Percentiles rank a stretch among this genome's conserved stretches.
Evolutionary conservation across 768 basidiomycete genomes (phyloP).

Genomic region (Pleurotus cornucopiae): DNA sequence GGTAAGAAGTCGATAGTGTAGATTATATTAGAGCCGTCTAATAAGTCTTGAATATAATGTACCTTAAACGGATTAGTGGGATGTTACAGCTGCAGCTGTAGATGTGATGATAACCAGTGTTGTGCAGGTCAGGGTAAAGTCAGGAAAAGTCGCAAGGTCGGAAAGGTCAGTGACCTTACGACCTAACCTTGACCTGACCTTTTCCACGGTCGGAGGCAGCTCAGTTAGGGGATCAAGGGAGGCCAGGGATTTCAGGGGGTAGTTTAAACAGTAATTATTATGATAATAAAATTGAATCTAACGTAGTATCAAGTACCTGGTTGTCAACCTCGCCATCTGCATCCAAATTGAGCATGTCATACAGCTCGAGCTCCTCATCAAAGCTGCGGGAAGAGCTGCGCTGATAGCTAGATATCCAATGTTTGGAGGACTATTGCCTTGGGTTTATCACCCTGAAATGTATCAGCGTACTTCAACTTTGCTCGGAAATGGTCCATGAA

Average conservation of each 20-base stretch:
- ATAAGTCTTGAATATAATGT: no score
- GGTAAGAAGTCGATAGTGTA: no score
- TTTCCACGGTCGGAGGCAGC: neutral
- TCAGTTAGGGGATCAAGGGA: neutral
- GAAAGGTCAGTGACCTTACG: neutral
- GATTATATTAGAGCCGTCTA: no score
- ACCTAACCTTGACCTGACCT: neutral
- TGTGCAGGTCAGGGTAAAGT: neutral
- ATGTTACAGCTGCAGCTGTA: no score
- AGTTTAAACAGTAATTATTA: neutral
- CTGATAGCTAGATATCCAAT: conserved; percentile 9
- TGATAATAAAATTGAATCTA: neutral
- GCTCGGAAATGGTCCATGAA: no score
- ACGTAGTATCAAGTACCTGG: conserved; percentile 1
- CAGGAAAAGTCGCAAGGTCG: neutral
- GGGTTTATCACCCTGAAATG: no score
- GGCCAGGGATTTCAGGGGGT: neutral
- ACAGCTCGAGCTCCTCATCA: conserved; percentile 14
- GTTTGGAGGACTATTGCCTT: neutral
- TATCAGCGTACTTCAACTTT: no score
- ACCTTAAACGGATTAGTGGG: no score
- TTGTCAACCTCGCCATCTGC: conserved; percentile 14
- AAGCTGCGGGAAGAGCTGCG: conserved; percentile 9
- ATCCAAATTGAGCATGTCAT: conserved; percentile 17
- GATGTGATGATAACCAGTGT: neutral